Evolutionary conservation across 345 rosid species (phyloP).

Genomic region (Iberis pinnata): DNA sequence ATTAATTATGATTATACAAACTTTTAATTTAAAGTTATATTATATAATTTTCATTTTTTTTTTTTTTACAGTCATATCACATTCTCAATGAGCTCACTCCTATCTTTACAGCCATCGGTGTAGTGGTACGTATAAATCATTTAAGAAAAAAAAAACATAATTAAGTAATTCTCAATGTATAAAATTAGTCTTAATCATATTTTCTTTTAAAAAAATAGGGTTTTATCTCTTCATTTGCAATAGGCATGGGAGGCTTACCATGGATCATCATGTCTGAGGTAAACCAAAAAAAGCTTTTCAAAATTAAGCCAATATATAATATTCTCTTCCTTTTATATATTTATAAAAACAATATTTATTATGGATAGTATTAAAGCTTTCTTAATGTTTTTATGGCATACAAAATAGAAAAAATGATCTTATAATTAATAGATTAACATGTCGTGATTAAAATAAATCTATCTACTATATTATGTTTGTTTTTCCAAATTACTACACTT

Average conservation of each 20-base stretch:
- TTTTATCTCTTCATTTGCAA: conserved; percentile 23
- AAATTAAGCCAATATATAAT: too few species aligned
- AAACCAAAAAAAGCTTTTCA: not conserved
- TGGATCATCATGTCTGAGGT: conserved; percentile 72
- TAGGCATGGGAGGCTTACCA: conserved; percentile 53
- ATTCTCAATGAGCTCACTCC: conserved; percentile 34
- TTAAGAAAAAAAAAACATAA: not conserved
- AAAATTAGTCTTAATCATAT: not conserved
- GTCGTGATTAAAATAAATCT: too few species aligned
- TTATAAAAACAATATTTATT: too few species aligned
- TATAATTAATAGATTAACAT: too few species aligned
- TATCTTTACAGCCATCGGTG: conserved; percentile 27
- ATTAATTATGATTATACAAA: not conserved
- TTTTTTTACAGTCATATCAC: conserved; percentile 24
- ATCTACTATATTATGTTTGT: too few species aligned
- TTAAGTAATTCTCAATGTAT: not conserved
- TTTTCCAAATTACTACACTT: too few species aligned
- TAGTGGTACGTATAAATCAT: conserved; percentile 25
- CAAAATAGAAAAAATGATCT: too few species aligned
- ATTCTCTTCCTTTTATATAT: too few species aligned
- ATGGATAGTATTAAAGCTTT: too few species aligned
- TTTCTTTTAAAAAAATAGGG: conserved; percentile 30
- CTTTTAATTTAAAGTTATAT: not conserved
- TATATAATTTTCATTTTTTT: not conserved
- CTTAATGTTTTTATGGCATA: too few species aligned